Evolutionary conservation across 345 rosid species (phyloP).

Genomic region (Ceriops zippeliana): DNA sequence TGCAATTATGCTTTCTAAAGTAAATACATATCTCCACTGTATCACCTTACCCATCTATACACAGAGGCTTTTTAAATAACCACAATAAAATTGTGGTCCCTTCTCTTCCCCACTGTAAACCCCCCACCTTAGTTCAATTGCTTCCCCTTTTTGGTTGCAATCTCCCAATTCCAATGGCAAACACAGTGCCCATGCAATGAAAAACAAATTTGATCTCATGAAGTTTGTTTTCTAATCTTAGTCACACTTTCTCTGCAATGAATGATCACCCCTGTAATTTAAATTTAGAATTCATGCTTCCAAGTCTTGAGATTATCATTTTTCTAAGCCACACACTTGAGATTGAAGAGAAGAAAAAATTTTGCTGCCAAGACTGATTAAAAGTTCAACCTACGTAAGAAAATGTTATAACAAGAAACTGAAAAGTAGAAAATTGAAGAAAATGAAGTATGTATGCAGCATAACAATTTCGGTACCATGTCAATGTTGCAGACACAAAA

Average conservation of each 20-base stretch:
- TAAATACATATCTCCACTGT: too few species aligned
- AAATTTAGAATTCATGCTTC: not conserved
- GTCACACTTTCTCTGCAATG: not conserved
- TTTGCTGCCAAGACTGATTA: not conserved
- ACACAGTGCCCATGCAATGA: too few species aligned
- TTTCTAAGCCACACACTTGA: not conserved
- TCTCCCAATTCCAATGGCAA: too few species aligned
- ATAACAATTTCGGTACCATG: constrained; percentile 47
- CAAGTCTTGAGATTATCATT: not conserved
- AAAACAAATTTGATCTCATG: too few species aligned
- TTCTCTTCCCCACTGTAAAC: too few species aligned
- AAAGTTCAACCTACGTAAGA: not conserved
- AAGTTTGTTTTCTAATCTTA: not conserved
- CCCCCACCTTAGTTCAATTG: too few species aligned
- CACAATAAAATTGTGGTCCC: too few species aligned
- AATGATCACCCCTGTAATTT: not conserved
- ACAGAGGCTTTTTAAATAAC: too few species aligned
- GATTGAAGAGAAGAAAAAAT: not conserved
- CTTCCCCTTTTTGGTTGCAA: too few species aligned
- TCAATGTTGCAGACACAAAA: constrained; percentile 47
- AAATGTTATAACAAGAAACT: not conserved
- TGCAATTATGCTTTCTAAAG: too few species aligned
- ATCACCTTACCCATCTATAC: too few species aligned
- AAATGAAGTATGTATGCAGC: not conserved
- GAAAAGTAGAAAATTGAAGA: not conserved